Percentiles rank a stretch among this genome's conserved stretches.
These are phyloP conservation scores for Isatis lusitanica DNA, from an alignment of 441 rosid genomes.

Conservation along the genomic window DNA sequence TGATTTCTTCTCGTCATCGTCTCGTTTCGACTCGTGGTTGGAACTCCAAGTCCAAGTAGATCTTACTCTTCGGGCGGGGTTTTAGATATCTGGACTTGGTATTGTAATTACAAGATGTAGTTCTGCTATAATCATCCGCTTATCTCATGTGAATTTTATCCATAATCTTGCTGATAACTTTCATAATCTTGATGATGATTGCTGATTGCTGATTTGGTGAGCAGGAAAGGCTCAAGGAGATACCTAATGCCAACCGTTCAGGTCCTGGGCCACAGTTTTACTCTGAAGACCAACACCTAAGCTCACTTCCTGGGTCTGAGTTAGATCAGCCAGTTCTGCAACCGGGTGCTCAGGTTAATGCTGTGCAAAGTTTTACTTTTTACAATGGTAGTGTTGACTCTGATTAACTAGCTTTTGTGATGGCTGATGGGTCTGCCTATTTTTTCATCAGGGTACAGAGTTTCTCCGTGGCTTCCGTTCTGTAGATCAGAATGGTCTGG, in stretches of 20 bases:
- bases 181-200: background rate
- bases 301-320: conserved; percentile 85
- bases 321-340: conserved; percentile 60
- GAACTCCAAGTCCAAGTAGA: conserved; percentile 10
- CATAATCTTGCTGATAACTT: background rate
- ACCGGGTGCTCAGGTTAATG: conserved; percentile 69
- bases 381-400: background rate
- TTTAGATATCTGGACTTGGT: too few relatives aligned
- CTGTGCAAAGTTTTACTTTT: background rate
- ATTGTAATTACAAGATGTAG: background rate
- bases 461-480: conserved; percentile 68
- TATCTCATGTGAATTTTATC: background rate
- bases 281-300: conserved; percentile 49
- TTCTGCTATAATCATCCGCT: background rate
- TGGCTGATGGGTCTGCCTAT: conserved; percentile 15
- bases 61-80: conserved; percentile 1
- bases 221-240: conserved; percentile 88
- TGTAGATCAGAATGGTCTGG: conserved; percentile 66
- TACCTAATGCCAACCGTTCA: conserved; percentile 54
- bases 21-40: background rate
- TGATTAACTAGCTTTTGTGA: background rate
- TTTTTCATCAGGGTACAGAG: conserved; percentile 60
- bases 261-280: conserved; percentile 53
- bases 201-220: conserved; percentile 9
- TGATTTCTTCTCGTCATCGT: background rate